Evolutionary conservation across 1,284 basidiomycete genomes (phyloP), one percentile per base, ranked within the genome.

Genomic region (Butyriboletus appendiculatus): DNA sequence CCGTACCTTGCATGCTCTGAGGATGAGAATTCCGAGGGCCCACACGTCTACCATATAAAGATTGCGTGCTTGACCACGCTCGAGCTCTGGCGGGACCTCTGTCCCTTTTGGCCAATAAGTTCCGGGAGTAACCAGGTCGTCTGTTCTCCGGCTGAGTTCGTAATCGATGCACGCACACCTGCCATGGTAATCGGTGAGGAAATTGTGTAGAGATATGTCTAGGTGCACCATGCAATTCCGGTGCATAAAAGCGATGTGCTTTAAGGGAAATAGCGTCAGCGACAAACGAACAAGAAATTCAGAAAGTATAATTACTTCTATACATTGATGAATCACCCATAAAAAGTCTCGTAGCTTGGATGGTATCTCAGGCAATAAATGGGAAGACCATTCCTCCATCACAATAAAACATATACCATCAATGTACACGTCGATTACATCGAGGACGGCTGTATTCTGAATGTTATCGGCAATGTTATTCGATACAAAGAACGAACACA

Each of bases 331-430:
- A 46, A 89, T 61, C n/a, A 78, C 78, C 5, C 71, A 73, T 28
- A 89, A 67, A 61, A 88, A 87, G 11, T 75, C 68, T 39, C 71
- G 70, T 45, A 84, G 64, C 59, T 76, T 81, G 62, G 78, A 79
- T 16, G 84, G 81, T 24, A 74, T 68, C 48, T 74, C 77, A 6
- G 77, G 69, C 30, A 86, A 74, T 24, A 87, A 69, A 52, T 85
- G 77, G 10, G 86, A 76, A 16, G 83, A 85, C 87, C 88, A 90
- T 67, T 88, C 82, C 65, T 89, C 88, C 86, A 89, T 89, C 38
- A 90, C 81, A 52, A 90, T 83, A 61, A 90, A 84, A 9, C 75
- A 82, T 34, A 86, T 64, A 47, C 74, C 66, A 50, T 86, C 82
- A n/a, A 73, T 64, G 1, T 72, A 67, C 22, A 81, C 72, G 58